Evolutionary conservation across 352 stramenopile genomes (phyloP), one percentile per base, ranked within the genome.

Genomic region (Globisporangium carolinianum): DNA sequence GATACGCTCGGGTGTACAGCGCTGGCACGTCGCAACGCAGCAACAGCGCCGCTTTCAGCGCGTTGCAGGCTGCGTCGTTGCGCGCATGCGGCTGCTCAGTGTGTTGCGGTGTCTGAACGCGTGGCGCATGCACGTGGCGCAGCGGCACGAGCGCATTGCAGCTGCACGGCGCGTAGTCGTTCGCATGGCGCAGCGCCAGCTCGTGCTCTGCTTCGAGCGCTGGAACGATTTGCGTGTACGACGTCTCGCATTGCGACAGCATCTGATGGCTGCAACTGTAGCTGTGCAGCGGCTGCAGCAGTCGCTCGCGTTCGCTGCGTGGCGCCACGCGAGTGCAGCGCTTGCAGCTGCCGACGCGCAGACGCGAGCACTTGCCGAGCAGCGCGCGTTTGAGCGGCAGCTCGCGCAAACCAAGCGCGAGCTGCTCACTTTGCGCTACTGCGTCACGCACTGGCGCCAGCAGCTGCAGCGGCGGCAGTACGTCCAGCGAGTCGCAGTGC

Each of bases 31-130:
- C 10, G 14, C 38, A 6, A 50, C 53, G 4, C 45, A 52, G 17
- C 11, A 43, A 7, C 61, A 37, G 10, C 57, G 52, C 5, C 43
- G n/a, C 0, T 60, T 53, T 24, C 11, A 17, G 4, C n/a, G 41
- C 14, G n/a, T 53, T n/a, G 17, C 47, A 10, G 35, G 14, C 9
- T 51, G 64, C 24, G 46, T 60, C 24, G 8, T 67, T 11, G 35
- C 41, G 8, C 51, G 51, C 6, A 74, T 86, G 69, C 65, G 60
- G 11, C 66, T 78, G 14, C 41, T 83, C 17, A 38, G 38, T 3
- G 73, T 71, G 36, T 48, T 73, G 0, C 71, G 62, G 8, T 86
- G 75, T 24, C 75, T 87, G n/a, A 69, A 73, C 49, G 77, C 71
- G 17, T 89, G 79, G 79, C 80, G 72, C 55, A 52, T 68, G 36